These are phyloP conservation scores for Sanghuangporus weigelae DNA, from an alignment of 1,284 basidiomycete species.

Conservation along the genomic window DNA sequence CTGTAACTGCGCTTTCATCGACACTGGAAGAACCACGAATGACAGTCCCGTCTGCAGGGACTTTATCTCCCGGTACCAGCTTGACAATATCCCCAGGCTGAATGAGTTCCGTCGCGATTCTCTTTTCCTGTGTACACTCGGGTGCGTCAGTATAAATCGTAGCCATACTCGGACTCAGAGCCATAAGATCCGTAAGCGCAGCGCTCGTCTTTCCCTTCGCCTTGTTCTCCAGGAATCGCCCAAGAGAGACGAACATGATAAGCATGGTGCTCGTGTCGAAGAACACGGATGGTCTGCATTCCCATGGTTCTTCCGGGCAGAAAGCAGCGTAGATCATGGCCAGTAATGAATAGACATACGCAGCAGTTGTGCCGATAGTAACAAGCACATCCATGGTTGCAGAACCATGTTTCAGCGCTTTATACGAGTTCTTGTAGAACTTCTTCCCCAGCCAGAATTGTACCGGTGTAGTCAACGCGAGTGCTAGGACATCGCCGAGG, in stretches of 20 bases:
- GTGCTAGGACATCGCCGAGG: constrained; percentile 78
- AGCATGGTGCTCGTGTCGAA: constrained; percentile 99
- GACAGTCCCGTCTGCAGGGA: constrained; percentile 94
- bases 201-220: constrained; percentile 98
- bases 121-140: constrained; percentile 78
- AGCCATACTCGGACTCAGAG: constrained; percentile 91
- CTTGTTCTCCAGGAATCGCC: constrained; percentile 92
- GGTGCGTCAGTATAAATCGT: constrained; percentile 88
- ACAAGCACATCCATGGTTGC: constrained; percentile 98
- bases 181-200: constrained; percentile 94
- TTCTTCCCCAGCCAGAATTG: constrained; percentile 89
- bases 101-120: constrained; percentile 90
- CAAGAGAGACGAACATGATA: constrained; percentile 94
- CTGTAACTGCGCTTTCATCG: constrained; percentile 97
- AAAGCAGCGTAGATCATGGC: constrained; percentile 67
- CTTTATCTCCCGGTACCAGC: constrained; percentile 93
- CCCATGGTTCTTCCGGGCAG: constrained; percentile 44
- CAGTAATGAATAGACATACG: constrained; percentile 86
- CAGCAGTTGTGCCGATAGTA: constrained; percentile 90
- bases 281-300: constrained; percentile 83
- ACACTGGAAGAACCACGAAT: constrained; percentile 81
- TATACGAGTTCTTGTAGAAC: constrained; percentile 90
- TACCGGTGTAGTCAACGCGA: constrained; percentile 85
- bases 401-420: constrained; percentile 82
- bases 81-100: constrained; percentile 94